Evolutionary conservation across 805 yeast genomes (phyloP).

Genomic region (Candida broadrunensis): DNA sequence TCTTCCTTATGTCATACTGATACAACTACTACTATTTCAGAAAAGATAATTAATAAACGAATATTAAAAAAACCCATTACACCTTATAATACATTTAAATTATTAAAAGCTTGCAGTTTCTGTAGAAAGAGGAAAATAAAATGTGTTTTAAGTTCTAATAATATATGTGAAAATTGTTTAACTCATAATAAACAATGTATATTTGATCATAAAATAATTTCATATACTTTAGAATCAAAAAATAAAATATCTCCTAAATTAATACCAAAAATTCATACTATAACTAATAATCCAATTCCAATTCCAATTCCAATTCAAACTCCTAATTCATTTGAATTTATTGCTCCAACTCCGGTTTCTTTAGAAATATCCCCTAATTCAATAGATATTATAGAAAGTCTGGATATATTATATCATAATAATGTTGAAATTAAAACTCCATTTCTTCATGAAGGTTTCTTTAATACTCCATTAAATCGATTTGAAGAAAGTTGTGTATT

Average conservation of each 20-base stretch:
- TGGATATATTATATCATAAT: slow-evolving; percentile 9
- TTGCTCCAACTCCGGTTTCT: too few species aligned
- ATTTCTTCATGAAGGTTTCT: slow-evolving; percentile 11
- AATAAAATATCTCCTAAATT: background rate
- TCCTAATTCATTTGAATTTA: background rate
- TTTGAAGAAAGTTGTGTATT: slow-evolving; percentile 17
- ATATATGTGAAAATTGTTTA: slow-evolving; percentile 14
- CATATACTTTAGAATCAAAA: slow-evolving; percentile 2
- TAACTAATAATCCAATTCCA: background rate
- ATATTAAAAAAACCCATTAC: too few species aligned
- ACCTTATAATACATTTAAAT: slow-evolving; percentile 8
- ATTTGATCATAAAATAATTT: slow-evolving; percentile 14
- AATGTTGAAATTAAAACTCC: slow-evolving; percentile 17
- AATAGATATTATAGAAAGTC: slow-evolving; percentile 1
- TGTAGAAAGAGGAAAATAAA: slow-evolving; percentile 17
- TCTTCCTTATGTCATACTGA: too few species aligned
- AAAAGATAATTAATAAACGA: too few species aligned
- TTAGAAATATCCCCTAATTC: too few species aligned
- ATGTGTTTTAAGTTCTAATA: slow-evolving; percentile 8
- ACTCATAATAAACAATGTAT: slow-evolving; percentile 12
- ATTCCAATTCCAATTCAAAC: background rate
- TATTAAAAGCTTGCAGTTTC: slow-evolving; percentile 17
- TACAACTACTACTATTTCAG: too few species aligned
- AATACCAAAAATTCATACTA: too few species aligned
- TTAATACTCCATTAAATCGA: slow-evolving; percentile 7